Evolutionary conservation across 805 yeast genomes (phyloP).

Genomic region (Cyberlindnera suaveolens): DNA sequence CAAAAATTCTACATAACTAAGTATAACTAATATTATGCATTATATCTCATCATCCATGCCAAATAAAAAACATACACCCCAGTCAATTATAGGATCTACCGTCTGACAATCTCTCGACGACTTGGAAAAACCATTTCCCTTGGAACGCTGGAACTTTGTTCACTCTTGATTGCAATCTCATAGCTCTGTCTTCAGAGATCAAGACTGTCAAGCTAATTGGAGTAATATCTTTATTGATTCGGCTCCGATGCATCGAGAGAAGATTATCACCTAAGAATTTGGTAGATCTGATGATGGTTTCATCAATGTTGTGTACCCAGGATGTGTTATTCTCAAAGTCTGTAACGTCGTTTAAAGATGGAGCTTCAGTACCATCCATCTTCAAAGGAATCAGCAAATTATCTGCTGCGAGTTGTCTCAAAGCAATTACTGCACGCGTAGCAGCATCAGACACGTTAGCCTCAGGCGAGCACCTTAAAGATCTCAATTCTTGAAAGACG

Average conservation of each 20-base stretch:
- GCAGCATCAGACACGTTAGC: slow-evolving; percentile 75
- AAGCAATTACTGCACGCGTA: slow-evolving; percentile 69
- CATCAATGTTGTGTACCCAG: slow-evolving; percentile 72
- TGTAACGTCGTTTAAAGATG: slow-evolving; percentile 61
- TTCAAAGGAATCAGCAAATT: slow-evolving; percentile 52
- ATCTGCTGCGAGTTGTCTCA: slow-evolving; percentile 58
- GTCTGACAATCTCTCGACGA: slow-evolving; percentile 38
- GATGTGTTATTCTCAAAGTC: slow-evolving; percentile 69
- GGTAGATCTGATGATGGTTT: slow-evolving; percentile 30
- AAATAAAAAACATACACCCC: background rate
- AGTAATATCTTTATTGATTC: slow-evolving; percentile 5
- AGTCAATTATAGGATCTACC: slow-evolving; percentile 28
- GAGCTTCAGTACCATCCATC: slow-evolving; percentile 64
- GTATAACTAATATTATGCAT: background rate
- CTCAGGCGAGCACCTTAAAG: slow-evolving; percentile 64
- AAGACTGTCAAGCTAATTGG: slow-evolving; percentile 34
- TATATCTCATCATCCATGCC: background rate
- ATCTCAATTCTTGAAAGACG: slow-evolving; percentile 71
- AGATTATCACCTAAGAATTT: slow-evolving; percentile 5
- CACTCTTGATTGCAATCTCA: slow-evolving; percentile 59
- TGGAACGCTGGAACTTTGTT: slow-evolving; percentile 50
- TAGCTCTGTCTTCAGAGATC: slow-evolving; percentile 68
- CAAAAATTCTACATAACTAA: too few relatives aligned
- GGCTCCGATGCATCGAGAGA: background rate
- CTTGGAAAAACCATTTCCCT: slow-evolving; percentile 55